Conservation (phyloP, 2,329 filamentous ascomycete species). For the Fusarium nematophilum region DNA sequence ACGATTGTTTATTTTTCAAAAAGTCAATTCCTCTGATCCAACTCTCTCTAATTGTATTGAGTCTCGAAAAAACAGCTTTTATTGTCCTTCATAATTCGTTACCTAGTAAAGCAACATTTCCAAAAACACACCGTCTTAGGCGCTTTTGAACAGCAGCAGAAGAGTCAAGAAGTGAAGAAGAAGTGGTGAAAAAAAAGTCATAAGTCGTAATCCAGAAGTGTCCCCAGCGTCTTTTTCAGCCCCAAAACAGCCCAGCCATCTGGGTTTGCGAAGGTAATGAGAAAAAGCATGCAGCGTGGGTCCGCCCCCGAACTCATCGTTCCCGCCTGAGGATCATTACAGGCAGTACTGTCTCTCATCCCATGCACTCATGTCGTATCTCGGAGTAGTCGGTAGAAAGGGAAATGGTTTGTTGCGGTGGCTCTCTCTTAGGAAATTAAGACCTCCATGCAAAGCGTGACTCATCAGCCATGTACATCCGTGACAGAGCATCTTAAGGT, state of each 20-base stretch:
- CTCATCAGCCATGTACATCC: slow-evolving; percentile 59
- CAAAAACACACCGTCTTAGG: slow-evolving; percentile 48
- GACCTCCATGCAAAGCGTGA: slow-evolving; percentile 57
- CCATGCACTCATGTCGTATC: slow-evolving; percentile 47
- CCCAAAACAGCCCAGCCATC: slow-evolving; percentile 38
- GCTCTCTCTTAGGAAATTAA: slow-evolving; percentile 45
- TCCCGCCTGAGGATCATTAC: slow-evolving; percentile 53
- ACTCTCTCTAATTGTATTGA: slow-evolving; percentile 41
- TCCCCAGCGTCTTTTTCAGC: slow-evolving; percentile 41
- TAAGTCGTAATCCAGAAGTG: slow-evolving; percentile 39
- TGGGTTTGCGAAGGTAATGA: slow-evolving; percentile 29
- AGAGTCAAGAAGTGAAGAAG: slow-evolving; percentile 41
- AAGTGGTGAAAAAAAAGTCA: slow-evolving; percentile 46
- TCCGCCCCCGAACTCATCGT: slow-evolving; percentile 44
- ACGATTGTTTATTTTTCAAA: slow-evolving; percentile 3
- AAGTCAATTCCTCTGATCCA: slow-evolving; percentile 25
- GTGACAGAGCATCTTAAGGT: slow-evolving; percentile 48
- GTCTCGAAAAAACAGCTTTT: slow-evolving; percentile 49
- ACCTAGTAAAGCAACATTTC: slow-evolving; percentile 52
- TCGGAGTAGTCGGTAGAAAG: slow-evolving; percentile 42
- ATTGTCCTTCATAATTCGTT: slow-evolving; percentile 56
- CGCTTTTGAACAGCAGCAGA: slow-evolving; percentile 44
- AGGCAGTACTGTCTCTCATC: slow-evolving; percentile 49
- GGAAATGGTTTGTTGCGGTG: slow-evolving; percentile 38
- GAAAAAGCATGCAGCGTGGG: slow-evolving; percentile 42